Conservation (phyloP, 441 rosid species). For the Populus hybrid region DNA sequence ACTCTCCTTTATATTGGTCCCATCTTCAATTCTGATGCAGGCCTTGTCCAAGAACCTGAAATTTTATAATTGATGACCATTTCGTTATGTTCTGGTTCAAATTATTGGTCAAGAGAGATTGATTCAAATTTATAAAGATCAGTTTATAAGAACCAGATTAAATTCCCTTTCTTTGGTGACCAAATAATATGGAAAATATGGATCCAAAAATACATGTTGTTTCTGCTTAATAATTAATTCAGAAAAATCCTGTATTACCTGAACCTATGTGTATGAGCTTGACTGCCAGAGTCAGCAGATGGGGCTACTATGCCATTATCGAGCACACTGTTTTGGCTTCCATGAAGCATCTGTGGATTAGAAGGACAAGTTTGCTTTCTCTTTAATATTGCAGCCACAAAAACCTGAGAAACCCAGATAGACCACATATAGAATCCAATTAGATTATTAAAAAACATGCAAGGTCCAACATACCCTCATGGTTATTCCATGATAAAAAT, state of each 20-base stretch:
- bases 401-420: conserved; percentile 39
- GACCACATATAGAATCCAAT: background rate
- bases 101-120: background rate
- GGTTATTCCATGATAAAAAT: background rate
- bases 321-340: conserved; percentile 34
- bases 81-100: background rate
- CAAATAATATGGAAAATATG: background rate
- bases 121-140: background rate
- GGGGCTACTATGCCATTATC: conserved; percentile 13
- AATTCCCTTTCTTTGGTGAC: background rate
- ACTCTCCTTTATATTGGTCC: conserved; percentile 45
- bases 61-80: background rate
- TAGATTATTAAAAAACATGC: background rate
- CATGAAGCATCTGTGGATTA: conserved; percentile 52
- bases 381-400: conserved; percentile 70
- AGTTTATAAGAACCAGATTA: background rate
- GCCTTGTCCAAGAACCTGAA: conserved; percentile 85
- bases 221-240: background rate
- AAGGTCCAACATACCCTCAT: background rate
- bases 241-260: conserved; percentile 37
- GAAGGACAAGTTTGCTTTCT: conserved; percentile 65
- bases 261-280: conserved; percentile 55
- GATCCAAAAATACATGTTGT: background rate
- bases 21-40: conserved; percentile 59
- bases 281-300: conserved; percentile 29